These are phyloP conservation scores for Boletus eberwhitei DNA, from an alignment of 768 basidiomycete species.

Conservation along the genomic window DNA sequence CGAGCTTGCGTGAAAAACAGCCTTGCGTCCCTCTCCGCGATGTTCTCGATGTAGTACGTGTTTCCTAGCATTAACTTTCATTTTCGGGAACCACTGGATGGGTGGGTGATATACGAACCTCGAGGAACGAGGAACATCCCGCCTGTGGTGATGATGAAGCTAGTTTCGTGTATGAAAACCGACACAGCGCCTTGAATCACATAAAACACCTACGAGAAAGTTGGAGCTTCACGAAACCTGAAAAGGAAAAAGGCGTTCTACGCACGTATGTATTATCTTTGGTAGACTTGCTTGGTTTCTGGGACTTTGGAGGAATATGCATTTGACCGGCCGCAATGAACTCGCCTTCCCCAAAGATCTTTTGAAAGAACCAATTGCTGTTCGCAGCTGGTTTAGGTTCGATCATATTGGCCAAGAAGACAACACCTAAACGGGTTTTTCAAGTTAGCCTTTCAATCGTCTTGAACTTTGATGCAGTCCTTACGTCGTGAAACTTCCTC, in stretches of 20 bases:
- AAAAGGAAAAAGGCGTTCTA: slow-evolving; percentile 5
- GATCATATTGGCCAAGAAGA: slow-evolving; percentile 70
- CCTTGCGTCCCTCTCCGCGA: slow-evolving; percentile 71
- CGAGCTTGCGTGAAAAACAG: slow-evolving; percentile 93
- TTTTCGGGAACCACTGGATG: not conserved
- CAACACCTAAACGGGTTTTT: slow-evolving; percentile 56
- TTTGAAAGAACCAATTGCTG: slow-evolving; percentile 80
- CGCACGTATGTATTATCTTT: slow-evolving; percentile 93
- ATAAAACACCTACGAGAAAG: slow-evolving; percentile 56
- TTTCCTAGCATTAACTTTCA: slow-evolving; percentile 55
- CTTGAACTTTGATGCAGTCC: slow-evolving; percentile 30
- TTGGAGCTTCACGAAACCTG: not conserved
- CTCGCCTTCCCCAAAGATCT: slow-evolving; percentile 86
- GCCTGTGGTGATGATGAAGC: slow-evolving; percentile 73
- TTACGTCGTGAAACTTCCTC: slow-evolving; percentile 69
- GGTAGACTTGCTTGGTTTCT: slow-evolving; percentile 83
- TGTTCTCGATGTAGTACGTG: slow-evolving; percentile 86
- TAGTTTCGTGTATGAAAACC: slow-evolving; percentile 77
- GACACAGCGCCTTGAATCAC: slow-evolving; percentile 88
- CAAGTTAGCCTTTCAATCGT: not conserved
- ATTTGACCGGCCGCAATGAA: slow-evolving; percentile 91
- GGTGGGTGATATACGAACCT: slow-evolving; percentile 46
- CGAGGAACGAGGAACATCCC: slow-evolving; percentile 89
- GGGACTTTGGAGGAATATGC: slow-evolving; percentile 70
- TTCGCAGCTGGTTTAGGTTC: slow-evolving; percentile 56